Evolutionary conservation across 331 rosid genomes (phyloP).

Genomic region (Erythrophleum ivorense): DNA sequence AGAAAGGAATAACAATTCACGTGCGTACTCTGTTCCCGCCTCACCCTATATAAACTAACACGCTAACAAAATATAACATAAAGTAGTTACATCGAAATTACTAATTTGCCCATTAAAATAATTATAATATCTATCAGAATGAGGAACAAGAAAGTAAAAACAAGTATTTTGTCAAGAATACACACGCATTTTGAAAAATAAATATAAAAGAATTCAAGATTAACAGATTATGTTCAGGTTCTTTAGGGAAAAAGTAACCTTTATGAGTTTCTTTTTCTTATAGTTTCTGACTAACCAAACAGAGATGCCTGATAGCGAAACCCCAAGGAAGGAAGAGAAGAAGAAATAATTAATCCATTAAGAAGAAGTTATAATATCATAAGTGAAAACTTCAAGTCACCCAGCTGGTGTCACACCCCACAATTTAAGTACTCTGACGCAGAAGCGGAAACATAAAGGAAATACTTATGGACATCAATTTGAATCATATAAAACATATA

Average conservation of each 20-base stretch:
- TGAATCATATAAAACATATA: no score
- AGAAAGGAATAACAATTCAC: no score
- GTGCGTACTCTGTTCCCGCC: no score
- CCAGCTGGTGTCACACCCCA: no score
- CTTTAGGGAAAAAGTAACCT: background rate
- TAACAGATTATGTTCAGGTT: background rate
- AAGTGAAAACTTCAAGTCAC: conserved; percentile 39
- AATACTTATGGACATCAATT: no score
- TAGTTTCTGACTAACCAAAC: conserved; percentile 10
- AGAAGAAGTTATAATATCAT: background rate
- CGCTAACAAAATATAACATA: no score
- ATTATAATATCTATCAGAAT: no score
- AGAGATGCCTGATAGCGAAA: background rate
- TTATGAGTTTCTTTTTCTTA: background rate
- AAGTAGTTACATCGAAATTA: no score
- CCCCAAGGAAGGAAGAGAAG: background rate
- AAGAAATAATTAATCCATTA: conserved; percentile 1
- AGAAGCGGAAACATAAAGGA: no score
- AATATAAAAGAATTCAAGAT: background rate
- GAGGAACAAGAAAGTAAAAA: background rate
- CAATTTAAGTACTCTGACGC: no score
- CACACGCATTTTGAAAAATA: background rate
- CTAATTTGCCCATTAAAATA: no score
- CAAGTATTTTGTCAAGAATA: background rate
- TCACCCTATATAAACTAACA: no score